Evolutionary conservation across 2,329 filamentous ascomycete species (phyloP).

Genomic region (Trichoderma aggressivum): DNA sequence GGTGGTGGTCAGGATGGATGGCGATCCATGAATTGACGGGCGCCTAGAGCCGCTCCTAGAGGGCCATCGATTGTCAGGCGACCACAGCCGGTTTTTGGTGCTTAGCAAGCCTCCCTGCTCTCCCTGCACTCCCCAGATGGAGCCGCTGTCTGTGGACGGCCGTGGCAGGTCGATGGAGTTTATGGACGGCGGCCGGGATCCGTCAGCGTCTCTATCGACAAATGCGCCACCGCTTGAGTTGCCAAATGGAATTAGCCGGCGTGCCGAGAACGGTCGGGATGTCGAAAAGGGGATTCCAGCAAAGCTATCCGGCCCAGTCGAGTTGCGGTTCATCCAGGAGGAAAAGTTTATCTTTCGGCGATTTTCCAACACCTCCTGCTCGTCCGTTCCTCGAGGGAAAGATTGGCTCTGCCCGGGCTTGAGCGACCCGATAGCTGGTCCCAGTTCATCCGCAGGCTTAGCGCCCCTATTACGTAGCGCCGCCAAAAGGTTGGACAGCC

Average conservation of each 20-base stretch:
- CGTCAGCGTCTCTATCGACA: slow-evolving; percentile 54
- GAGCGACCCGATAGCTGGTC: slow-evolving; percentile 64
- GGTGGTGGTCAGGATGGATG: slow-evolving; percentile 58
- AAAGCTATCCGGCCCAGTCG: slow-evolving; percentile 42
- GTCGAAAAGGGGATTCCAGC: slow-evolving; percentile 30
- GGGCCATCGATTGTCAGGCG: slow-evolving; percentile 49
- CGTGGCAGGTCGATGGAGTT: slow-evolving; percentile 68
- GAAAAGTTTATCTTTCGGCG: slow-evolving; percentile 58
- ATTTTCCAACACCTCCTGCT: slow-evolving; percentile 49
- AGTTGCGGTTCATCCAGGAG: slow-evolving; percentile 58
- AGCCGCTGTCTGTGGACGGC: slow-evolving; percentile 74
- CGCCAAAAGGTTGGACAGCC: slow-evolving; percentile 54
- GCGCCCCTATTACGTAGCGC: slow-evolving; percentile 58
- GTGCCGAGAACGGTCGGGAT: slow-evolving; percentile 39
- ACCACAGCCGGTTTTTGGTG: slow-evolving; percentile 64
- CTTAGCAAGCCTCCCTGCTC: slow-evolving; percentile 38
- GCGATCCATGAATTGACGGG: slow-evolving; percentile 76
- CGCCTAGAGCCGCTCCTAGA: slow-evolving; percentile 72
- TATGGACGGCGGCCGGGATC: slow-evolving; percentile 66
- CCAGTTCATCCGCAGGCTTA: slow-evolving; percentile 51
- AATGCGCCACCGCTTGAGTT: slow-evolving; percentile 48
- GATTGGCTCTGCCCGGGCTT: slow-evolving; percentile 74
- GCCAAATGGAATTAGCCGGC: slow-evolving; percentile 46
- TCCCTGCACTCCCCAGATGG: slow-evolving; percentile 64
- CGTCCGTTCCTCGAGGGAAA: slow-evolving; percentile 62